Evolutionary conservation across 75 land plant species (phyloP).

Genomic region (Pinus albicaulis): DNA sequence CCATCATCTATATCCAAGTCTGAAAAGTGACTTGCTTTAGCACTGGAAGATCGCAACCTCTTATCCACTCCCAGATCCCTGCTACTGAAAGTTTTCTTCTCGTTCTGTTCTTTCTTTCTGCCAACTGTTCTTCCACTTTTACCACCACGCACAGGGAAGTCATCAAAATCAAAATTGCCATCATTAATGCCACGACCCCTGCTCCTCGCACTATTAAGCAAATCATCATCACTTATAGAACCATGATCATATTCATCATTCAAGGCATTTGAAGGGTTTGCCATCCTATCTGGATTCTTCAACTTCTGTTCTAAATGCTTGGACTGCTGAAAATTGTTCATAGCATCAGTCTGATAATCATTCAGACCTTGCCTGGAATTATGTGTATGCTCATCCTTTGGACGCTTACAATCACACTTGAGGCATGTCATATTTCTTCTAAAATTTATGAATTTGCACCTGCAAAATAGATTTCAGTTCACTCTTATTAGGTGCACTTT

Average conservation of each 20-base stretch:
- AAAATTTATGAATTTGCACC: slow-evolving; percentile 41
- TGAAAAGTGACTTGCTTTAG: neutral
- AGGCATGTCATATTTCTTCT: slow-evolving; percentile 27
- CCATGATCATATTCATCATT: neutral
- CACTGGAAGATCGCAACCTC: neutral
- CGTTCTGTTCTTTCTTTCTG: neutral
- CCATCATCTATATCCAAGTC: too few species aligned
- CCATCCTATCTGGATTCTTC: too few species aligned
- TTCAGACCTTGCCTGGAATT: neutral
- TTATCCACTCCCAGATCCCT: neutral
- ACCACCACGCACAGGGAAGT: slow-evolving; percentile 10
- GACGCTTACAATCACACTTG: slow-evolving; percentile 26
- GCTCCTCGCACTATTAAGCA: neutral
- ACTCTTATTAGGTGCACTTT: neutral
- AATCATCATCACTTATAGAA: neutral
- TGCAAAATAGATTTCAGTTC: slow-evolving; percentile 7
- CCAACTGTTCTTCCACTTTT: neutral
- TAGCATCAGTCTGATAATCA: neutral
- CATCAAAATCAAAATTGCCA: slow-evolving; percentile 1
- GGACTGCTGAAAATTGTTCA: neutral
- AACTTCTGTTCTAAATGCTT: too few species aligned
- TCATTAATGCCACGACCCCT: neutral
- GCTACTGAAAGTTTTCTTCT: neutral
- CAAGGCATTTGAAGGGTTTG: too few species aligned
- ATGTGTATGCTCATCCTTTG: slow-evolving; percentile 7